Evolutionary conservation across 345 rosid genomes (phyloP).

Genomic region (Eucalyptus curtisii): DNA sequence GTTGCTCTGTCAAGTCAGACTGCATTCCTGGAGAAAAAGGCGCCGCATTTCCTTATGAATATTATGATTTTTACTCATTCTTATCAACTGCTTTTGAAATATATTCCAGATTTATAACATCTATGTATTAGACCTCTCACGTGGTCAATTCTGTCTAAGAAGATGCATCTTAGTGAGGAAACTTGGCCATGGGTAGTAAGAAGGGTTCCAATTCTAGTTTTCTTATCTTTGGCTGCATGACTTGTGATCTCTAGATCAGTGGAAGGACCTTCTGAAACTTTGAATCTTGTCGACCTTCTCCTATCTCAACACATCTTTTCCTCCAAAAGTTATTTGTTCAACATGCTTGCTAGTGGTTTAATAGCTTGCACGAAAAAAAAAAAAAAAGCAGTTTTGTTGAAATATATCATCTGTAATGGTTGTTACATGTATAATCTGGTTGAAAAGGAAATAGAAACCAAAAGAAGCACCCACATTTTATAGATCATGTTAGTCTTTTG

Average conservation of each 20-base stretch:
- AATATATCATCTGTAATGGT: too few species aligned
- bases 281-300: background rate
- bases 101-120: background rate
- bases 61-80: background rate
- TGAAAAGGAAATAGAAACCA: too few species aligned
- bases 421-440: too few species aligned
- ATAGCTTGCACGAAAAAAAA: background rate
- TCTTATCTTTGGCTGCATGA: background rate
- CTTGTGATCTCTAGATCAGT: background rate
- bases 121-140: background rate
- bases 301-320: background rate
- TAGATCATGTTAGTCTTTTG: too few species aligned
- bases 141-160: background rate
- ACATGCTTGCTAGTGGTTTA: background rate
- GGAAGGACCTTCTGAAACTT: background rate
- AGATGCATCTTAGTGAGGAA: background rate
- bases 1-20: background rate
- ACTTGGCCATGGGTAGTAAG: background rate
- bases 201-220: background rate
- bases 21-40: background rate
- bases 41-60: background rate
- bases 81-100: background rate
- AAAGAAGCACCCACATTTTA: too few species aligned
- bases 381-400: too few species aligned
- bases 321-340: background rate